Base-by-base conservation (phyloP, 331 rosid species). In the Erythrophleum ivorense region DNA sequence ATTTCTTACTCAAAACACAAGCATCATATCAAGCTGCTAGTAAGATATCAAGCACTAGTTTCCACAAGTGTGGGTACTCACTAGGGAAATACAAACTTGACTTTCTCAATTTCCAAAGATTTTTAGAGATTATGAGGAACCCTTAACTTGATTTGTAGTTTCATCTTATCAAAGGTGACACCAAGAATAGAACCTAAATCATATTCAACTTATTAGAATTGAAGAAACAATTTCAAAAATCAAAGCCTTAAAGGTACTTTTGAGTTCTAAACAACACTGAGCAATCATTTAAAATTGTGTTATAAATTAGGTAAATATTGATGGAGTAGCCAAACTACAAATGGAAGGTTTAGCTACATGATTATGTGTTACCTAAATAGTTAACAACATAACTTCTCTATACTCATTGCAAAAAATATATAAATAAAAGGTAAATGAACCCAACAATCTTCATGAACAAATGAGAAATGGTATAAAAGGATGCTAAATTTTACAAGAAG, bases 171-270 rank as follows among this genome's bases (percentile, higher is more conserved):
- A 78, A 78, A 93, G 78, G 90, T 68, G 79, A 95, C 94, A 66
- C 97, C 97, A 45, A 97, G 97, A 58, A 95, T 93, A 69, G 95
- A 86, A 59, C 98, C 98, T 92, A 85, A 88, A 85, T 74, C 71
- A 86, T 31, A 62, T 48, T 24, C 31, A 67, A 31, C 67, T 50
- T 13, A 83, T 65, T 58, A 90, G 73, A 49, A 69, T 50, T 73
- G 76, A 81, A 50, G 63, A 74, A 83, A 80, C 59, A 73, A 63
- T 60, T 54, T 55, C 50, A 60, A 62, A 31, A 43, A 21, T 55
- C 70, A 76, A 78, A 72, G 36, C n/a, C 40, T 40, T 1, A 43
- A 19, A 66, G 60, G n/a, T 16, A 57, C n/a, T 36, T 71, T 2
- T 0, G 34, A 69, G 3, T 5, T 38, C 5, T 63, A 13, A 64